Percentiles rank a stretch among this genome's conserved stretches.
Evolutionary conservation across 768 basidiomycete species (phyloP).

Genomic region (Leccinum imitatum): DNA sequence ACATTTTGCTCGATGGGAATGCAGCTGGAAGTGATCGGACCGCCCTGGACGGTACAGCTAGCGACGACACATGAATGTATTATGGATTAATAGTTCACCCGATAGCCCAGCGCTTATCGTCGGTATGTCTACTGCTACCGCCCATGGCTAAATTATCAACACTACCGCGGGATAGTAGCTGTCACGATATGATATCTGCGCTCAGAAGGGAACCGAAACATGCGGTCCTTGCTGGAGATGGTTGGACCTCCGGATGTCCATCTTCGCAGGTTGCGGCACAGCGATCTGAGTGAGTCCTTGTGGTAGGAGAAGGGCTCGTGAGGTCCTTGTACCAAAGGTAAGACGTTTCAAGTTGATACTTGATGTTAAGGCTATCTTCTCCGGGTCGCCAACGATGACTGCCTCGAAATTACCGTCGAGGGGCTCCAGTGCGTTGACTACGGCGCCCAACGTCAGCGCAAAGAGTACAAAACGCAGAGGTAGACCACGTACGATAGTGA

Average conservation of each 20-base stretch:
- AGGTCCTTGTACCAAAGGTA: slow-evolving; percentile 31
- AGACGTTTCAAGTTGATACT: slow-evolving; percentile 43
- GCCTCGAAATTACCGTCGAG: slow-evolving; percentile 45
- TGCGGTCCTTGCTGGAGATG: slow-evolving; percentile 29
- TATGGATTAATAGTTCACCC: slow-evolving; percentile 13
- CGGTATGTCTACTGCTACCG: slow-evolving; percentile 2
- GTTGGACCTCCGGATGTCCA: slow-evolving; percentile 13
- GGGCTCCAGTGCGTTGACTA: slow-evolving; percentile 58
- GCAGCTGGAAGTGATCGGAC: background rate
- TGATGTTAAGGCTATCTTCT: slow-evolving; percentile 67
- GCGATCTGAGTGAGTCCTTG: slow-evolving; percentile 38
- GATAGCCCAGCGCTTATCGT: slow-evolving; percentile 30
- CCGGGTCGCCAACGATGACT: slow-evolving; percentile 35
- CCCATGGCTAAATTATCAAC: slow-evolving; percentile 8
- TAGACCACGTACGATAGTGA: slow-evolving; percentile 53
- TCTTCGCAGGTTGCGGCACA: slow-evolving; percentile 19
- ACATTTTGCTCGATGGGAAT: background rate
- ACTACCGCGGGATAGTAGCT: slow-evolving; percentile 6
- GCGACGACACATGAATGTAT: background rate
- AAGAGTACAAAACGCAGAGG: background rate
- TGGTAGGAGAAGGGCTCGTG: slow-evolving; percentile 36
- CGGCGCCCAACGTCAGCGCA: slow-evolving; percentile 1
- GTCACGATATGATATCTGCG: slow-evolving; percentile 31
- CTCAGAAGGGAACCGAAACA: slow-evolving; percentile 33
- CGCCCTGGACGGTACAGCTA: background rate